phyloP scores from a whole-genome alignment of 176 grass and related monocot genomes.

The Poa pratensis region DNA sequence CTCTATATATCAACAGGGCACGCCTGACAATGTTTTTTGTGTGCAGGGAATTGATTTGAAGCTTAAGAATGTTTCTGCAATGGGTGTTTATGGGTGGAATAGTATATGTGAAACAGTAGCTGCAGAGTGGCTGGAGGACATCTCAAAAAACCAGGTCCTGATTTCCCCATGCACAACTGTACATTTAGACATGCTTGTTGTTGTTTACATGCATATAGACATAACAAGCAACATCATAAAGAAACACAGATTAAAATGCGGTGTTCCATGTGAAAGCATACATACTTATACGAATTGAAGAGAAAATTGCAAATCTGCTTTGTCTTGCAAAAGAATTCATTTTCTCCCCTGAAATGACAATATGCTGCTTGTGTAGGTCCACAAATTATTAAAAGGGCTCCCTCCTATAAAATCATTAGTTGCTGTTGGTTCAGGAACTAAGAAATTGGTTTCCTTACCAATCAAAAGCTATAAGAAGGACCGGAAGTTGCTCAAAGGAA shows the following conservation, averaged over 20 bases:
- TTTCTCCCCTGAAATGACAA: slow-evolving; percentile 34
- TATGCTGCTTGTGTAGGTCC: slow-evolving; percentile 63
- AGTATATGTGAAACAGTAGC: slow-evolving; percentile 86
- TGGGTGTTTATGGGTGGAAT: slow-evolving; percentile 94
- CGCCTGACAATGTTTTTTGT: slow-evolving; percentile 26
- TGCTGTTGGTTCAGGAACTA: slow-evolving; percentile 88
- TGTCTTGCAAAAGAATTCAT: not conserved
- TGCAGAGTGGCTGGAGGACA: slow-evolving; percentile 94
- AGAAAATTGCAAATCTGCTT: slow-evolving; percentile 8
- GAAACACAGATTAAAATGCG: too few species aligned
- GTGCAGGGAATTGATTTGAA: slow-evolving; percentile 93
- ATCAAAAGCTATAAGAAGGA: slow-evolving; percentile 97
- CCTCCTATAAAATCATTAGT: slow-evolving; percentile 92
- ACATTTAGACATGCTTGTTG: slow-evolving; percentile 24
- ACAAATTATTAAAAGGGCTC: slow-evolving; percentile 94
- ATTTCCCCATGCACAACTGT: slow-evolving; percentile 28
- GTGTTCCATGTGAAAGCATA: not conserved
- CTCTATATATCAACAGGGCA: not conserved
- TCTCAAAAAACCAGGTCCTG: slow-evolving; percentile 95
- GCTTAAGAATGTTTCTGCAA: slow-evolving; percentile 90
- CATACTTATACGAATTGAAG: not conserved
- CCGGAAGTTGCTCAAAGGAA: slow-evolving; percentile 93
- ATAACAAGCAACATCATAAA: not conserved
- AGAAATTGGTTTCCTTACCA: slow-evolving; percentile 87
- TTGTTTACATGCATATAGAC: not conserved